A percentile compares a stretch with the other conserved stretches of the same genome.
Evolutionary conservation across 768 basidiomycete species (phyloP).

Genomic region (Termitomyces sp.): DNA sequence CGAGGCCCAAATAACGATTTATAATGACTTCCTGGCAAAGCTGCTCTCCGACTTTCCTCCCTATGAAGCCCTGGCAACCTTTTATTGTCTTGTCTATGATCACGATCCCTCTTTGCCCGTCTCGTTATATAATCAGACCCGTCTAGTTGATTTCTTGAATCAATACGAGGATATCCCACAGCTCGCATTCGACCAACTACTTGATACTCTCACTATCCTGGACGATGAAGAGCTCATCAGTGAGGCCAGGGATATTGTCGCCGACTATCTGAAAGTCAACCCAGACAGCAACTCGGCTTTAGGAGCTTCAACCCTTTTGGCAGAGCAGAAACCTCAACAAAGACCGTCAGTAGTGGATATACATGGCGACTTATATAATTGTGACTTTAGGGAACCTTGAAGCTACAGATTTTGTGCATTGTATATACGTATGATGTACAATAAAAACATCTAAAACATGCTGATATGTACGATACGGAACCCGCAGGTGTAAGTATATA

Average conservation of each 20-base stretch:
- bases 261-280: neutral
- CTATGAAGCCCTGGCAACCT: conserved; percentile 5
- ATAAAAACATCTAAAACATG: neutral
- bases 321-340: neutral
- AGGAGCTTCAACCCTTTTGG: neutral
- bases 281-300: conserved; percentile 3
- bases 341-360: neutral
- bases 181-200: conserved; percentile 3
- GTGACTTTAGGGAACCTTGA: too few relatives aligned
- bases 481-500: conserved; percentile 4
- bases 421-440: neutral
- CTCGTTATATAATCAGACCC: conserved; percentile 3
- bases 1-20: conserved; percentile 5
- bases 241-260: neutral
- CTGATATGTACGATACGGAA: neutral
- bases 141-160: conserved; percentile 1
- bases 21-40: conserved; percentile 1
- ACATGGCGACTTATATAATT: neutral
- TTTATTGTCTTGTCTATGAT: conserved; percentile 1
- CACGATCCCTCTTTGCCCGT: neutral
- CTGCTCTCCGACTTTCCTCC: conserved; percentile 4
- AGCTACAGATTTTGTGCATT: neutral
- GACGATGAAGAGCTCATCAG: neutral
- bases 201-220: neutral
- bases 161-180: conserved; percentile 1